These are phyloP conservation scores for Colletotrichum sp. DNA, from an alignment of 2,329 filamentous ascomycete genomes.

Conservation along the genomic window DNA sequence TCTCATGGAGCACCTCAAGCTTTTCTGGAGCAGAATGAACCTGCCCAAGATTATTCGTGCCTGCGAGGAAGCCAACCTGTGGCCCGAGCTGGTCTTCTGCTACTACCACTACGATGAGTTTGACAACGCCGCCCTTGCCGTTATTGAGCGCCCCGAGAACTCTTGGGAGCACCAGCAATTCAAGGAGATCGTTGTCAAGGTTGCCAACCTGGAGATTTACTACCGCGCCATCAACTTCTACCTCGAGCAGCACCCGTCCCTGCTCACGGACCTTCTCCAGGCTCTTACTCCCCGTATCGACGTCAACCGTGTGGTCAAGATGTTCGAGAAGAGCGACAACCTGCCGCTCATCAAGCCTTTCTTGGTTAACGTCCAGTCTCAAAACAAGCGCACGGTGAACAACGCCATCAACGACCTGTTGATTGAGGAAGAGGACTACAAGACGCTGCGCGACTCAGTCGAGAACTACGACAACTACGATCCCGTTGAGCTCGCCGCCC, in stretches of 20 bases:
- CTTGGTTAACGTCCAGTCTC: conserved; percentile 91
- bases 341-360: conserved; percentile 98
- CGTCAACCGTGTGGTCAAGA: conserved; percentile 97
- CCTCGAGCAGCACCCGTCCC: conserved; percentile 92
- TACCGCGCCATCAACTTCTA: conserved; percentile 98
- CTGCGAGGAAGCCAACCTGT: conserved; percentile 92
- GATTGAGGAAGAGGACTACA: conserved; percentile 99
- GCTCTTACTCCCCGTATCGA: conserved; percentile 92
- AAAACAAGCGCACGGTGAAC: conserved; percentile 99
- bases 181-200: conserved; percentile 98
- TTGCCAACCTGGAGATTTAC: conserved; percentile 98
- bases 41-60: conserved; percentile 96
- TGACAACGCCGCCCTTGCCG: conserved; percentile 94
- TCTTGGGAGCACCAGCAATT: conserved; percentile 99
- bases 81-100: conserved; percentile 97
- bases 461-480: conserved; percentile 99
- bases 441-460: conserved; percentile 95
- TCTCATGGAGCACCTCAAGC: conserved; percentile 97
- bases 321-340: conserved; percentile 99
- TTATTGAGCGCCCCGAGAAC: conserved; percentile 97
- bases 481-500: conserved; percentile 86
- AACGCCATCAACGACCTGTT: conserved; percentile 97
- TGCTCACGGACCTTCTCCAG: conserved; percentile 94
- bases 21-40: conserved; percentile 98
- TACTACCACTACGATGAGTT: conserved; percentile 99